These are phyloP conservation scores for Exophiala lecanii-corni DNA, from an alignment of 2,329 filamentous ascomycete species.

Conservation along the genomic window DNA sequence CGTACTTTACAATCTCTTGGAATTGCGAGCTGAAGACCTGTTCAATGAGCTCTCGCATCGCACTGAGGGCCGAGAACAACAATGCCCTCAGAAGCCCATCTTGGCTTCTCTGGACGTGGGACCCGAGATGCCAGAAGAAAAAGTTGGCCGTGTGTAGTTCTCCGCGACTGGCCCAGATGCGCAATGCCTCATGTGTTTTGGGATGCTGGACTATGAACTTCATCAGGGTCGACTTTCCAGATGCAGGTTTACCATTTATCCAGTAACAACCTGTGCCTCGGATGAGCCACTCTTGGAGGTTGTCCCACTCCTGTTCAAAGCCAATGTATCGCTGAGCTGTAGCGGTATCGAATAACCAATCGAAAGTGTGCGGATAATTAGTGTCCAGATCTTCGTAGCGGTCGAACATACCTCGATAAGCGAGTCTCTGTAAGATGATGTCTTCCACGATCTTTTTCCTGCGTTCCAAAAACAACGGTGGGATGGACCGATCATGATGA, in stretches of 20 bases:
- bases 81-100: constrained; percentile 6
- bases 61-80: constrained; percentile 1
- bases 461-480: no score
- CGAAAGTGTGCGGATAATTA: constrained; percentile 4
- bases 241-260: constrained; percentile 5
- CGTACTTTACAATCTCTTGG: neutral
- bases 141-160: constrained; percentile 1
- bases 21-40: constrained; percentile 3
- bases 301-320: neutral
- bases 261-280: constrained; percentile 1
- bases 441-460: neutral
- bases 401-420: constrained; percentile 6
- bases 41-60: constrained; percentile 4
- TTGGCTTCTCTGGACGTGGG: constrained; percentile 3
- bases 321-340: neutral
- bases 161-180: constrained; percentile 5
- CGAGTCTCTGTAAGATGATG: constrained; percentile 6
- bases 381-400: constrained; percentile 1
- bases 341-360: constrained; percentile 1
- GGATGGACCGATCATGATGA: no score
- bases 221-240: constrained; percentile 15
- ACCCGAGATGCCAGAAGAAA: constrained; percentile 10
- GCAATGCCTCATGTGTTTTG: neutral
- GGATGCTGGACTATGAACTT: constrained; percentile 7
- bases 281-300: constrained; percentile 3